Percentiles rank a stretch among this genome's conserved stretches.
These are phyloP conservation scores for Infundibulicybe gibba DNA, from an alignment of 768 basidiomycete species.

Conservation along the genomic window DNA sequence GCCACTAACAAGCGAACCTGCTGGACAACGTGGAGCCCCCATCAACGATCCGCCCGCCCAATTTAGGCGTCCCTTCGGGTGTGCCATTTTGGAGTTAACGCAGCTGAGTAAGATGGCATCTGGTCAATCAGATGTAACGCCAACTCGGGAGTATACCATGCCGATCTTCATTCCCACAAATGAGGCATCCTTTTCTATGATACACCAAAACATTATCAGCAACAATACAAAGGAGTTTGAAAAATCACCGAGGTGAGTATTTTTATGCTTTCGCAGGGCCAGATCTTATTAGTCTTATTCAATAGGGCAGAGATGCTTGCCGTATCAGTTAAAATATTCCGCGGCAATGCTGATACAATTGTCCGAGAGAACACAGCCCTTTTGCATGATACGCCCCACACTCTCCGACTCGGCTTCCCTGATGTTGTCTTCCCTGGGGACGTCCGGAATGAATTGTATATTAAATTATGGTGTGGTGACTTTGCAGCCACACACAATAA, in stretches of 20 bases:
- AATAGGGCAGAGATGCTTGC: conserved; percentile 82
- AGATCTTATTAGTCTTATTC: conserved; percentile 1
- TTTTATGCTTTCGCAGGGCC: not conserved
- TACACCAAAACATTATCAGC: conserved; percentile 93
- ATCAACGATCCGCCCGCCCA: conserved; percentile 34
- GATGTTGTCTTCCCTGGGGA: conserved; percentile 95
- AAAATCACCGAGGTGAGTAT: conserved; percentile 69
- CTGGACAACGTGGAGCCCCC: conserved; percentile 20
- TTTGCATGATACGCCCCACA: conserved; percentile 77
- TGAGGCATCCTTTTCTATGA: conserved; percentile 85
- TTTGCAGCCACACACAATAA: conserved; percentile 57
- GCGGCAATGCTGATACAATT: conserved; percentile 74
- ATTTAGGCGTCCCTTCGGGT: conserved; percentile 91
- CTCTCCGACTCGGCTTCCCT: conserved; percentile 87
- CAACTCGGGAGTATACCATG: conserved; percentile 77
- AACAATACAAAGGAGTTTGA: conserved; percentile 76
- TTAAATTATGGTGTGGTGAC: conserved; percentile 94
- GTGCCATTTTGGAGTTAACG: conserved; percentile 84
- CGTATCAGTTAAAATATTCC: conserved; percentile 81
- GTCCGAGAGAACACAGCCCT: conserved; percentile 82
- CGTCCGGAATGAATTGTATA: conserved; percentile 90
- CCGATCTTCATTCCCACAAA: conserved; percentile 82
- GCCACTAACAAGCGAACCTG: conserved; percentile 1
- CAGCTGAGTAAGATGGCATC: conserved; percentile 66
- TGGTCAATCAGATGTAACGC: conserved; percentile 60